Percentiles rank a stretch among this genome's conserved stretches.
Conservation (phyloP, 129 eudicot species). For the Cynara cardunculus region DNA sequence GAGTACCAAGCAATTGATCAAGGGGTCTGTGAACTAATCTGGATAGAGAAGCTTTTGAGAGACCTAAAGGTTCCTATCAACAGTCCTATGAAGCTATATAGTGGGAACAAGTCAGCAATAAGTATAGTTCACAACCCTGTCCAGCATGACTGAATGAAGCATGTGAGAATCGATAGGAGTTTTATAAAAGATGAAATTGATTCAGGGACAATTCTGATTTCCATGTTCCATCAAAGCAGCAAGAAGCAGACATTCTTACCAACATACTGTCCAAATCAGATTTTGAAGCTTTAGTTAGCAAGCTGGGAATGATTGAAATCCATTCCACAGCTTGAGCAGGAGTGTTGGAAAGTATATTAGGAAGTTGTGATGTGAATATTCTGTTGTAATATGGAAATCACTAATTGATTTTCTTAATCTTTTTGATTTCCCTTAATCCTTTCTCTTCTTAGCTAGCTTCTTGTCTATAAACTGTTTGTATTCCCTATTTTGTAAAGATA, state of each 20-base stretch:
- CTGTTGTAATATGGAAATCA: no score
- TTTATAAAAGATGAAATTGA: not conserved
- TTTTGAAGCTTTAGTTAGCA: not conserved
- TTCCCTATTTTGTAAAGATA: no score
- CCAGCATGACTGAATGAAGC: not conserved
- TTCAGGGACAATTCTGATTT: not conserved
- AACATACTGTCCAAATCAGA: not conserved
- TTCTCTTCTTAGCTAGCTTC: no score
- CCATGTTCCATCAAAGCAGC: not conserved
- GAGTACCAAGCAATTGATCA: not conserved
- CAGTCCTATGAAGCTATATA: not conserved
- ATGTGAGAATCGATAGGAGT: not conserved
- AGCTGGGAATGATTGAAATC: constrained; percentile 7
- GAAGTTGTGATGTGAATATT: not conserved
- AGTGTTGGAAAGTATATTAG: not conserved
- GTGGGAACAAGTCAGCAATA: not conserved
- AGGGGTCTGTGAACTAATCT: not conserved
- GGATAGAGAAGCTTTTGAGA: not conserved
- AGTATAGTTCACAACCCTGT: not conserved
- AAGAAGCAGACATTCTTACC: not conserved
- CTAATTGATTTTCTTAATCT: no score
- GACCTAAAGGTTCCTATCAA: not conserved
- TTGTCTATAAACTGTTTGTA: no score
- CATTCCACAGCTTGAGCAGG: not conserved
- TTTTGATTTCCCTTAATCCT: no score